Evolutionary conservation across 108 stramenopile species (phyloP), one percentile per base, ranked within the genome.

Genomic region (Skeletonema marinoi): DNA sequence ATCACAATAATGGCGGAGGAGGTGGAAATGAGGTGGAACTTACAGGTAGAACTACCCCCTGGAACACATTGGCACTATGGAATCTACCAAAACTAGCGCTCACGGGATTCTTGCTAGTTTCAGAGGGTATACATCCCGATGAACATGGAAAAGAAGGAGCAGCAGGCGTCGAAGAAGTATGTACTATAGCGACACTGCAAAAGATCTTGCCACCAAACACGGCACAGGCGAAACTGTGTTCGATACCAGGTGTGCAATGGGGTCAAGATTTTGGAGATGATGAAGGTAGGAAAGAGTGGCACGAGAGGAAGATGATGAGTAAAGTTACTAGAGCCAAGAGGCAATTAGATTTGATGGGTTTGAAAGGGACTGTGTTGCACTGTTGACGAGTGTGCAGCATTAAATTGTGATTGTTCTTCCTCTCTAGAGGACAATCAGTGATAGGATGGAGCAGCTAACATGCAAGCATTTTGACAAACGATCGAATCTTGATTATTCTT

Each of bases 11-110:
- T n/a, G n/a, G n/a, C n/a, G 61, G 61, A 59, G 61, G 38, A 44
- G 60, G n/a, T 12, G 70, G 12, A 16, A 50, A 62, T 16, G 41
- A 80, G 54, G 80, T 88, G 21, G 77, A 66, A 30, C 68, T 92
- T 32, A 86, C 75, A 39, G 92, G 93, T 21, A 65, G 87, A 44
- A 98, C 97, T 14, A 78, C 82, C 51, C 96, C 97, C 4, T 98
- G 97, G 97, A 98, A 98, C 79, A 98, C 97, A n/a, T 77, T 93
- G 31, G 95, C 95, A 7, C 63, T 97, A 16, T 98, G 97, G 97
- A 86, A 94, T 65, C 60, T 97, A 30, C 32, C 66, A 60, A 93
- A 93, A 70, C 77, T 98, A 32, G 84, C 91, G 32, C 54, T 92
- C n/a, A 90, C 91, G 4, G 96, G 96, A 42, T 98, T 97, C 71